Percentiles rank a stretch among this genome's conserved stretches.
phyloP scores from a whole-genome alignment of 2,329 filamentous ascomycete genomes.

The Aspergillus pseudoglaucus region DNA sequence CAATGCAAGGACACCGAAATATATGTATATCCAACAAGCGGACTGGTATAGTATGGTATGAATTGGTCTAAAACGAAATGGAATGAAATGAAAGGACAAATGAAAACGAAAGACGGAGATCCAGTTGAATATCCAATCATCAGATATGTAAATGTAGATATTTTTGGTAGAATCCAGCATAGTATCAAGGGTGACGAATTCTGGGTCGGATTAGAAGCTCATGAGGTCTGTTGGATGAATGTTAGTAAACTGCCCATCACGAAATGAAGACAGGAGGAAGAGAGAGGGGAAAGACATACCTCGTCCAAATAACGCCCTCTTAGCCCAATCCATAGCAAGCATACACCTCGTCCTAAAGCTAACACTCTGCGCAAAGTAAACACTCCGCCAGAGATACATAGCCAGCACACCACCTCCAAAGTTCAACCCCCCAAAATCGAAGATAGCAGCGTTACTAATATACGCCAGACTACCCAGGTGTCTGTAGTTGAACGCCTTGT shows the following conservation, averaged over 20 bases:
- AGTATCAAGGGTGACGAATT: no score
- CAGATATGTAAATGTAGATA: no score
- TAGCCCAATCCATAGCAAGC: slow-evolving; percentile 98
- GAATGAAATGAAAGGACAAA: no score
- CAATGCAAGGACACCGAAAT: no score
- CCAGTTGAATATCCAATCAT: no score
- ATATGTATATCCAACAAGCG: no score
- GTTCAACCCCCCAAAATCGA: slow-evolving; percentile 76
- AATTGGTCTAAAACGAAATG: no score
- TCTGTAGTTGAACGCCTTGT: slow-evolving; percentile 89
- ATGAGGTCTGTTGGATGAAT: slow-evolving; percentile 41
- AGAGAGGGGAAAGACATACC: slow-evolving; percentile 53
- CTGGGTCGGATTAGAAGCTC: slow-evolving; percentile 38
- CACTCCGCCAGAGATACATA: slow-evolving; percentile 90
- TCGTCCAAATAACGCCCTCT: slow-evolving; percentile 89
- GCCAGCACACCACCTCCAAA: slow-evolving; percentile 80
- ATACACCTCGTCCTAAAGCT: slow-evolving; percentile 82
- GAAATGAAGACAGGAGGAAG: not conserved
- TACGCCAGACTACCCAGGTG: slow-evolving; percentile 91
- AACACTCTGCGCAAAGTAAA: slow-evolving; percentile 97
- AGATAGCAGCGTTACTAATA: slow-evolving; percentile 91
- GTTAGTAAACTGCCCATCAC: not conserved
- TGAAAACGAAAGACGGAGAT: no score
- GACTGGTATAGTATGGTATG: no score
- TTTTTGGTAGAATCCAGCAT: no score